Evolutionary conservation across 1,284 basidiomycete species (phyloP).

Genomic region (Sanguinoderma infundibulare): DNA sequence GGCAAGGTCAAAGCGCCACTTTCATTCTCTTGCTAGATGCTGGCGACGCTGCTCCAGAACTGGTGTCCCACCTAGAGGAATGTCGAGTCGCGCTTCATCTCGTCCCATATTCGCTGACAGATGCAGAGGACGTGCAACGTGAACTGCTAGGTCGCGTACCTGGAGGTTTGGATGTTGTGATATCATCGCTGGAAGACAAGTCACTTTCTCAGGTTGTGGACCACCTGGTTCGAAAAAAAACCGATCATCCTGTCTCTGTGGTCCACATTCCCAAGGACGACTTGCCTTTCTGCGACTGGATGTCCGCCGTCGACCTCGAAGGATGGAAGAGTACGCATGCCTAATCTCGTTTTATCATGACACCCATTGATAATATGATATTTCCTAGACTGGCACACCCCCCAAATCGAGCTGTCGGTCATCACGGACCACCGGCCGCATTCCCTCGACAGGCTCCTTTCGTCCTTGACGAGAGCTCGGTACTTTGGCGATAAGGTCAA

Average conservation of each 20-base stretch:
- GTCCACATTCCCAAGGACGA: slow-evolving; percentile 53
- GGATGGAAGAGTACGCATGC: slow-evolving; percentile 58
- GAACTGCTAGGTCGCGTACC: background rate
- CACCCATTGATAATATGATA: background rate
- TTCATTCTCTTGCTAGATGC: slow-evolving; percentile 6
- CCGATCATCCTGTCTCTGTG: slow-evolving; percentile 20
- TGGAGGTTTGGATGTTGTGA: slow-evolving; percentile 23
- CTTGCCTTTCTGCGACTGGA: slow-evolving; percentile 65
- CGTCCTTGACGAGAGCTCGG: slow-evolving; percentile 59
- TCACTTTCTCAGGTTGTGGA: background rate
- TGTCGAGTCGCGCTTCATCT: background rate
- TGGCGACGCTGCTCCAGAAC: slow-evolving; percentile 12
- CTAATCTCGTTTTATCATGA: background rate
- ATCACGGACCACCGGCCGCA: slow-evolving; percentile 77
- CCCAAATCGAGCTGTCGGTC: slow-evolving; percentile 68
- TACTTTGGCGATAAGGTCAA: slow-evolving; percentile 73
- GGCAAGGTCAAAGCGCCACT: slow-evolving; percentile 38
- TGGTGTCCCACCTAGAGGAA: background rate
- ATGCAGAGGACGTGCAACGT: background rate
- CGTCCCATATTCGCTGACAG: background rate
- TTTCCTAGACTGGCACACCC: slow-evolving; percentile 70
- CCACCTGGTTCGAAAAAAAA: background rate
- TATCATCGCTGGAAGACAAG: slow-evolving; percentile 5
- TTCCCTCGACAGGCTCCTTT: slow-evolving; percentile 71
- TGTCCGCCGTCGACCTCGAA: slow-evolving; percentile 55